Percentiles rank a stretch among this genome's conserved stretches.
These are phyloP conservation scores for Debaryomycetaceae sp. DNA, from an alignment of 1,139 yeast genomes.

Conservation along the genomic window DNA sequence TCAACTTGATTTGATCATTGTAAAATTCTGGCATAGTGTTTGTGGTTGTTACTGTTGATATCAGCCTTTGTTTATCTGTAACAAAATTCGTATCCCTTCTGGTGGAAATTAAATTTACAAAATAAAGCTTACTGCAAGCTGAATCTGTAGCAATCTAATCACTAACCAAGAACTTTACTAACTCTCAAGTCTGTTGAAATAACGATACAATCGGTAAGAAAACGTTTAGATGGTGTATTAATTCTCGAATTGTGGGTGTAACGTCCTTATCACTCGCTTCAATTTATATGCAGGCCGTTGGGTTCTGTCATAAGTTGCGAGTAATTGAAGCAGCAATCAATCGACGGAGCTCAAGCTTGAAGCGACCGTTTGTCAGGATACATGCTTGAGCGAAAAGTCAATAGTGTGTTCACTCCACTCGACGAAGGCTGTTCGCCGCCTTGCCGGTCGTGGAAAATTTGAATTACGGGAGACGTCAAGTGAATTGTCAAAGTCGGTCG, in stretches of 20 bases:
- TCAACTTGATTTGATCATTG: conserved; percentile 18
- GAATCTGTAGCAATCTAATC: neutral
- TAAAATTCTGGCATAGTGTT: conserved; percentile 9
- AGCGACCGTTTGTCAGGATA: too few relatives aligned
- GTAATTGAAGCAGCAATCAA: too few relatives aligned
- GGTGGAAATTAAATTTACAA: neutral
- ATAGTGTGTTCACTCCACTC: too few relatives aligned
- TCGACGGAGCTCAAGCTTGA: too few relatives aligned
- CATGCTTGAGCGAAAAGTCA: too few relatives aligned
- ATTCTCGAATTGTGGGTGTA: neutral
- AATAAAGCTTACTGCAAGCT: neutral
- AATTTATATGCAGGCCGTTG: neutral
- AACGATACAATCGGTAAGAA: neutral
- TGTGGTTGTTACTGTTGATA: neutral
- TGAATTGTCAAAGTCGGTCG: too few relatives aligned
- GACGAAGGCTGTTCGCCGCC: too few relatives aligned
- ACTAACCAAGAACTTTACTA: neutral
- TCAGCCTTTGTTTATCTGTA: neutral
- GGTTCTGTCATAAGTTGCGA: neutral
- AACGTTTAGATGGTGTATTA: neutral
- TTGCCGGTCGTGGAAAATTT: too few relatives aligned
- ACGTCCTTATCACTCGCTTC: neutral
- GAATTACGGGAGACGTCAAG: too few relatives aligned
- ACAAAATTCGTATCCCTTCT: neutral
- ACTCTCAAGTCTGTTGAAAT: neutral